These are phyloP conservation scores for Rhizophagus clarus DNA, from an alignment of 192 early-diverging fungal species.

Conservation along the genomic window DNA sequence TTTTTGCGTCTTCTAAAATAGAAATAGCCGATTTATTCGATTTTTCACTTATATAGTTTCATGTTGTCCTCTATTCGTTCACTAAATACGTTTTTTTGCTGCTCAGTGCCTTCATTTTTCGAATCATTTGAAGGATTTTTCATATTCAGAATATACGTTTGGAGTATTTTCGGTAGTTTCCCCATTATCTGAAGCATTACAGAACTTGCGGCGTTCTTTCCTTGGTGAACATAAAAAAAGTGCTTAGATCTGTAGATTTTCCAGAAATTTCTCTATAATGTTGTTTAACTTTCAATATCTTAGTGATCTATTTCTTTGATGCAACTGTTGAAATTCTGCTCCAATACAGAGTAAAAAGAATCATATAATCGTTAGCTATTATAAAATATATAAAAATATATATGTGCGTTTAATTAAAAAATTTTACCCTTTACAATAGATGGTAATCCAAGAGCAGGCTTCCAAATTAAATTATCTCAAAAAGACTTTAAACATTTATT, in stretches of 20 bases:
- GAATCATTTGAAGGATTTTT: not conserved
- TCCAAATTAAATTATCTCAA: too few relatives aligned
- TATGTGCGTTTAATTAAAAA: too few relatives aligned
- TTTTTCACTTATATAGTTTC: too few relatives aligned
- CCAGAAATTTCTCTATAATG: not conserved
- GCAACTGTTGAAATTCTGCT: not conserved
- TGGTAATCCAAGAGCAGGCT: too few relatives aligned
- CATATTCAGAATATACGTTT: not conserved
- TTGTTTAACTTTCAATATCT: not conserved
- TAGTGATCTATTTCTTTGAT: not conserved
- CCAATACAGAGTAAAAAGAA: not conserved
- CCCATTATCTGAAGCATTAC: not conserved
- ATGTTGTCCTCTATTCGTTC: not conserved
- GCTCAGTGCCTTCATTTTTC: too few relatives aligned
- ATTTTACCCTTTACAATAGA: too few relatives aligned
- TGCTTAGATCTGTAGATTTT: not conserved
- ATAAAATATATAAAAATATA: too few relatives aligned
- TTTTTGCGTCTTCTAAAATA: too few relatives aligned
- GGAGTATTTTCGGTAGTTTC: not conserved
- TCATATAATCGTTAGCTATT: too few relatives aligned
- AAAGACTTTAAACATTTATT: too few relatives aligned
- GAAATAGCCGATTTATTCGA: too few relatives aligned
- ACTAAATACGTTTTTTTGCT: not conserved
- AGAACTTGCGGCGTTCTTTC: not conserved
- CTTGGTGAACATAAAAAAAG: not conserved